phyloP scores from a whole-genome alignment of 1,284 basidiomycete species.

The Boletus sp. region DNA sequence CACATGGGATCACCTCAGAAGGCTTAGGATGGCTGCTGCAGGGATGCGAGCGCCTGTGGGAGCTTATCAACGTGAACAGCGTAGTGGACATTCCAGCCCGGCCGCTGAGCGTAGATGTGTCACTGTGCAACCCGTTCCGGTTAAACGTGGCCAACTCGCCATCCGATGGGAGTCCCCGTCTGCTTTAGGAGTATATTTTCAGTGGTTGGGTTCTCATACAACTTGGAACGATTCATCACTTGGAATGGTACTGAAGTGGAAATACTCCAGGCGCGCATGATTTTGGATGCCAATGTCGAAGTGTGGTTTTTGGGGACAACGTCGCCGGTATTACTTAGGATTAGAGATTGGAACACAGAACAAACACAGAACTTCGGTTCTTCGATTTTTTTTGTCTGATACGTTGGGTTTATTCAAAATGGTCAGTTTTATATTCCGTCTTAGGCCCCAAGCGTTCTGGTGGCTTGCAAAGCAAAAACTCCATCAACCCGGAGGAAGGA shows the following conservation, averaged over 20 bases:
- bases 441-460: not conserved
- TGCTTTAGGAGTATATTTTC: not conserved
- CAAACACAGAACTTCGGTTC: not conserved
- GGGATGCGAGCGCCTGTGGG: not conserved
- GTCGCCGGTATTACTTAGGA: not conserved
- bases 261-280: not conserved
- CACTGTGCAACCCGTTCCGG: not conserved
- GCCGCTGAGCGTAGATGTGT: slow-evolving; percentile 1
- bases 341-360: not conserved
- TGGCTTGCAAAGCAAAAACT: not conserved
- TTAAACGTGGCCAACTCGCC: slow-evolving; percentile 13
- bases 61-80: slow-evolving; percentile 1
- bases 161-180: not conserved
- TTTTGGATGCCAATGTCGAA: not conserved
- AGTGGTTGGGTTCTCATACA: not conserved
- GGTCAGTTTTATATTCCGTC: not conserved
- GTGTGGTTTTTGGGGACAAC: not conserved
- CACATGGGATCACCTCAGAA: not conserved
- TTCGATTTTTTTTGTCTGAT: not conserved
- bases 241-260: slow-evolving; percentile 7
- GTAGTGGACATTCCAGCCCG: not conserved
- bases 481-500: slow-evolving; percentile 86
- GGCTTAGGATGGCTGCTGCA: not conserved
- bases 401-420: not conserved
- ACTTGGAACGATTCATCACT: not conserved